phyloP scores from a whole-genome alignment of 305 asterid species.

The Striga hermonthica region DNA sequence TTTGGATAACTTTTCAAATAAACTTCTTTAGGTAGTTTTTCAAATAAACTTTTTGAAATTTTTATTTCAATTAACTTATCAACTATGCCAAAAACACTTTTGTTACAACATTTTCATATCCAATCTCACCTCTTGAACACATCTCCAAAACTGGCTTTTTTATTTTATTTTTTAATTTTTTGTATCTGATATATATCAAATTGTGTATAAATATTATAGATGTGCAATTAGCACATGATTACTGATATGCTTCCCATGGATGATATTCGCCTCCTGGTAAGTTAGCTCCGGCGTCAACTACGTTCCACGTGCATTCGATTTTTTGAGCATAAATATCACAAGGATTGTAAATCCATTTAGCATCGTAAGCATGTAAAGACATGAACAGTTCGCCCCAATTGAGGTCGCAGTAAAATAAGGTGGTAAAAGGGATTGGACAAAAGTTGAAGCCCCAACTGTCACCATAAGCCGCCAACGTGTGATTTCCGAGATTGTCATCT shows the following conservation, averaged over 20 bases:
- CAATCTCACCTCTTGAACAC: no score
- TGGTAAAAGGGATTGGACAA: conserved; percentile 1
- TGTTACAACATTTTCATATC: no score
- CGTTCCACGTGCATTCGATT: not conserved
- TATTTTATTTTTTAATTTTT: no score
- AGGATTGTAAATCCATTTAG: not conserved
- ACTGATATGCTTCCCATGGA: not conserved
- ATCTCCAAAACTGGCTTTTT: no score
- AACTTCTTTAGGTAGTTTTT: no score
- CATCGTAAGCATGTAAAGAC: not conserved
- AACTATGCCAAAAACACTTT: no score
- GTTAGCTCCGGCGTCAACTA: not conserved
- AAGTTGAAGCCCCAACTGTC: not conserved
- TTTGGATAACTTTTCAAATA: no score
- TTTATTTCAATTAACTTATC: no score
- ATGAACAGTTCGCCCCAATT: not conserved
- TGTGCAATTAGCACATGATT: not conserved
- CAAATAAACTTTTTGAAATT: no score
- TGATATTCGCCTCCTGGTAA: not conserved
- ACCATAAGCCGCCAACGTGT: not conserved
- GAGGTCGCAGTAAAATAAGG: conserved; percentile 1
- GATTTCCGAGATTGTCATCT: conserved; percentile 18
- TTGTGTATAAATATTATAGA: no score
- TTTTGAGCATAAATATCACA: not conserved
- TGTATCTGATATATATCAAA: no score